These are phyloP conservation scores for Aureobasidium sp. DNA, from an alignment of 2,329 filamentous ascomycete species.

Conservation along the genomic window DNA sequence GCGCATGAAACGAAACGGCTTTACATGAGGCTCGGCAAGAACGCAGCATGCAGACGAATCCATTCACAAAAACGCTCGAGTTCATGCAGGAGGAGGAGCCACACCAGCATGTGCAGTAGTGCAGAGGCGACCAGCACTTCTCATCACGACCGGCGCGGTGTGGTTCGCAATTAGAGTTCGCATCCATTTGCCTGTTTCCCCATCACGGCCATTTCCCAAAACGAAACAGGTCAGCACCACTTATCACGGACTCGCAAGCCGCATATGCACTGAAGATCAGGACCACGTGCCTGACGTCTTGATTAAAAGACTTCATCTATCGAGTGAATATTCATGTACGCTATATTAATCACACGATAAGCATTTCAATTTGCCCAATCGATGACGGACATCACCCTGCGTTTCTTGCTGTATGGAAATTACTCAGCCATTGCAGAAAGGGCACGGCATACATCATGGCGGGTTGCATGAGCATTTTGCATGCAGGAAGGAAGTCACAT, in stretches of 20 bases:
- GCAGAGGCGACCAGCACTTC: not conserved
- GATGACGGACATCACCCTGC: not conserved
- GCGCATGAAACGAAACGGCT: not conserved
- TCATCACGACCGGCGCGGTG: not conserved
- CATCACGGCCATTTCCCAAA: not conserved
- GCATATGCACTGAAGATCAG: slow-evolving; percentile 7
- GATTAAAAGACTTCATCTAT: slow-evolving; percentile 3
- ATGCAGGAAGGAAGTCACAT: not conserved
- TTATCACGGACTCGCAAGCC: not conserved
- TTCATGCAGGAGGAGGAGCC: slow-evolving; percentile 7
- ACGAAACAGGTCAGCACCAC: not conserved
- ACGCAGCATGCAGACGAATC: not conserved
- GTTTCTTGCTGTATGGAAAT: not conserved
- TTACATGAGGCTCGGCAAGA: not conserved
- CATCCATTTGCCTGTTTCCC: not conserved
- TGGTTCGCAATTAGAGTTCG: not conserved
- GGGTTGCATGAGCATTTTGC: no score
- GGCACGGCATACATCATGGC: not conserved
- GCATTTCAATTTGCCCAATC: not conserved
- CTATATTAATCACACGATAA: slow-evolving; percentile 2
- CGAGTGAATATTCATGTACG: not conserved
- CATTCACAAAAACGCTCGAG: not conserved
- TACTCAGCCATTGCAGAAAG: not conserved
- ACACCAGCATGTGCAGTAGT: not conserved
- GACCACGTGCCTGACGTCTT: slow-evolving; percentile 2